Conservation (phyloP, 352 stramenopile genomes). For the Globisporangium mamillatum region DNA sequence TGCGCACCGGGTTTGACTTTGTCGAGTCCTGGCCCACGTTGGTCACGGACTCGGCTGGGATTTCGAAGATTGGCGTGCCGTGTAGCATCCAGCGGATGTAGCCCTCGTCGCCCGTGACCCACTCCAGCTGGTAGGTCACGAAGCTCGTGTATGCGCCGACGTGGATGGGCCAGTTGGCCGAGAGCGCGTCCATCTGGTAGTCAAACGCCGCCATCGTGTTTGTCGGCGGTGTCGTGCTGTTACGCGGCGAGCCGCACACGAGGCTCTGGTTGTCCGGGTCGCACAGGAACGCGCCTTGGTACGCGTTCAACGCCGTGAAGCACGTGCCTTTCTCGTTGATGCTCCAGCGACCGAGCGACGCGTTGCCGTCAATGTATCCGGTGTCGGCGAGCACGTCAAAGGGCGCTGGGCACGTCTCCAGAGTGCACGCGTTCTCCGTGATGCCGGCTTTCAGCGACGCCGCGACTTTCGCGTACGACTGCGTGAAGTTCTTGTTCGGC, state of each 20-base stretch:
- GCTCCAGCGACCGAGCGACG: conserved; percentile 44
- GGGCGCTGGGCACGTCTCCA: conserved; percentile 43
- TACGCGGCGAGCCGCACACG: conserved; percentile 42
- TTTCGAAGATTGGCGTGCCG: conserved; percentile 66
- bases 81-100: conserved; percentile 71
- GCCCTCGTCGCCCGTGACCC: conserved; percentile 59
- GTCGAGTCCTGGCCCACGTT: conserved; percentile 39
- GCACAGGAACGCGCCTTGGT: conserved; percentile 61
- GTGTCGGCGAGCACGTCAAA: conserved; percentile 56
- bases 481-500: conserved; percentile 24
- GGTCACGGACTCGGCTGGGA: conserved; percentile 49
- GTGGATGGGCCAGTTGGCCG: conserved; percentile 65
- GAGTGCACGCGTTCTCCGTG: conserved; percentile 41
- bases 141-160: conserved; percentile 63
- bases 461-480: conserved; percentile 43
- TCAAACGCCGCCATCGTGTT: conserved; percentile 60
- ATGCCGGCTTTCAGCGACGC: conserved; percentile 47
- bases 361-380: conserved; percentile 46
- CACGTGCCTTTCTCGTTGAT: conserved; percentile 70
- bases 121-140: conserved; percentile 64
- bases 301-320: conserved; percentile 58
- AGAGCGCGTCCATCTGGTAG: conserved; percentile 79
- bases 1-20: conserved; percentile 50
- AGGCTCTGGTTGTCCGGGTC: conserved; percentile 58
- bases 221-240: conserved; percentile 41